Evolutionary conservation across 176 grass and related monocot species (phyloP).

Genomic region (Ananas comosus): DNA sequence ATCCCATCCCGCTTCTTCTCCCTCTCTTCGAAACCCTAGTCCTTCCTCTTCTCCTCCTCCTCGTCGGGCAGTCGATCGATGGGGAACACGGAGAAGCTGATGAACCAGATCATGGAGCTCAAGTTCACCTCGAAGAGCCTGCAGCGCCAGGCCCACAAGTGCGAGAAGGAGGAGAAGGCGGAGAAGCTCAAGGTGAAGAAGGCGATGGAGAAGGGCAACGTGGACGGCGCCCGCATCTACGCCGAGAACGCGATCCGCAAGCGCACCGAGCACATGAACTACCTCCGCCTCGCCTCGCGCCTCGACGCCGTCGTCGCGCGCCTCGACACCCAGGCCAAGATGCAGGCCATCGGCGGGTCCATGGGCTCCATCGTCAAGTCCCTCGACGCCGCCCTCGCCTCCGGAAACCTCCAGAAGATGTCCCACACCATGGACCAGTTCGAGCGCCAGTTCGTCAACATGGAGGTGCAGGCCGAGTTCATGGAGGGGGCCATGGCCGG

Average conservation of each 20-base stretch:
- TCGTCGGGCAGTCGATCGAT: conserved; percentile 17
- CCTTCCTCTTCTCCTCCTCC: not conserved
- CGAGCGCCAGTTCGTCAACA: conserved; percentile 86
- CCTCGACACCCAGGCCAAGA: conserved; percentile 97
- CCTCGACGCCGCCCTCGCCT: conserved; percentile 66
- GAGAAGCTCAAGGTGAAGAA: conserved; percentile 99
- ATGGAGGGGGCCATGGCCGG: conserved; percentile 93
- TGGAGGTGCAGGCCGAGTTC: conserved; percentile 99
- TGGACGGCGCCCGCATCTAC: conserved; percentile 93
- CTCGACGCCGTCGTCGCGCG: conserved; percentile 88
- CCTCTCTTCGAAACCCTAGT: not conserved
- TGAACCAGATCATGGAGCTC: conserved; percentile 96
- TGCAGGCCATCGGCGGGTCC: conserved; percentile 92
- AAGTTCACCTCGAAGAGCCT: conserved; percentile 91
- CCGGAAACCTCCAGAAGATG: conserved; percentile 92
- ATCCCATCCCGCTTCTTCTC: not conserved
- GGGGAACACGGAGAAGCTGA: conserved; percentile 95
- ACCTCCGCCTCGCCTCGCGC: conserved; percentile 77
- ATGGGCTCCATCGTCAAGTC: conserved; percentile 80
- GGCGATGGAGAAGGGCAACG: conserved; percentile 94
- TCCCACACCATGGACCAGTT: conserved; percentile 94
- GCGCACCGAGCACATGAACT: conserved; percentile 96
- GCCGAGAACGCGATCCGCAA: conserved; percentile 98
- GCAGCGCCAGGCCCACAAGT: conserved; percentile 84
- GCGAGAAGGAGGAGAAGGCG: conserved; percentile 96